Percentiles rank a stretch among this genome's conserved stretches.
Evolutionary conservation across 306 rosid species (phyloP).

Genomic region (Luffa acutangula): DNA sequence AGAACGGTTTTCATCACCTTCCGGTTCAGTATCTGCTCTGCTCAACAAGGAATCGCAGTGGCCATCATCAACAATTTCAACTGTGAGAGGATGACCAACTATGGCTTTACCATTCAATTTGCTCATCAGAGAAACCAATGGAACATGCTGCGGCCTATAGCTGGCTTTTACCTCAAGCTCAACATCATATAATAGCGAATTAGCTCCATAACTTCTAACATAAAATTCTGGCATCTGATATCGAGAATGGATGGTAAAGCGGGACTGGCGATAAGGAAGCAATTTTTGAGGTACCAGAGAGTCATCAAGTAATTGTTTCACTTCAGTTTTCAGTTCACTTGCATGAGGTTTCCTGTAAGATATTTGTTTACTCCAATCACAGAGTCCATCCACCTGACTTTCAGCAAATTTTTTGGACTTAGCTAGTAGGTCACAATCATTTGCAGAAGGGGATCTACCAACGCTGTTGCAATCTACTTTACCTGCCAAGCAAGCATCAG

Average conservation of each 20-base stretch:
- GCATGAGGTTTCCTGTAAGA: slow-evolving; percentile 10
- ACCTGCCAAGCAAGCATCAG: slow-evolving; percentile 39
- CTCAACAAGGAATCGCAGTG: slow-evolving; percentile 31
- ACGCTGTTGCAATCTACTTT: slow-evolving; percentile 26
- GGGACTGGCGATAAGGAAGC: slow-evolving; percentile 77
- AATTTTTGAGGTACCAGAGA: slow-evolving; percentile 47
- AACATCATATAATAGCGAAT: slow-evolving; percentile 51
- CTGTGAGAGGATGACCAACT: slow-evolving; percentile 81
- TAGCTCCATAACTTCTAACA: slow-evolving; percentile 29
- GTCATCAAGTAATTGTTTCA: slow-evolving; percentile 41
- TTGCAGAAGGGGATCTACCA: slow-evolving; percentile 25
- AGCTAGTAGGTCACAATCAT: slow-evolving; percentile 16
- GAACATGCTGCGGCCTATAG: slow-evolving; percentile 83
- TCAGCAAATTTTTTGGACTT: slow-evolving; percentile 35
- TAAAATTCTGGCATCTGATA: slow-evolving; percentile 51
- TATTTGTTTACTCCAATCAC: slow-evolving; percentile 32
- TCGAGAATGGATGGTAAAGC: slow-evolving; percentile 53
- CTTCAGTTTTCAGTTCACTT: slow-evolving; percentile 11
- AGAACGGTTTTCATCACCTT: slow-evolving; percentile 18
- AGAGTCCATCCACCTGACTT: slow-evolving; percentile 24
- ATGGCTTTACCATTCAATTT: slow-evolving; percentile 85
- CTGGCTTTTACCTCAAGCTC: slow-evolving; percentile 78
- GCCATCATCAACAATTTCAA: slow-evolving; percentile 66
- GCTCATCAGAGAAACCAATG: slow-evolving; percentile 91
- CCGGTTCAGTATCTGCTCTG: slow-evolving; percentile 19